A percentile compares a stretch with the other conserved stretches of the same genome.
phyloP scores from a whole-genome alignment of 2,329 filamentous ascomycete genomes.

The Chaetomium sp. region DNA sequence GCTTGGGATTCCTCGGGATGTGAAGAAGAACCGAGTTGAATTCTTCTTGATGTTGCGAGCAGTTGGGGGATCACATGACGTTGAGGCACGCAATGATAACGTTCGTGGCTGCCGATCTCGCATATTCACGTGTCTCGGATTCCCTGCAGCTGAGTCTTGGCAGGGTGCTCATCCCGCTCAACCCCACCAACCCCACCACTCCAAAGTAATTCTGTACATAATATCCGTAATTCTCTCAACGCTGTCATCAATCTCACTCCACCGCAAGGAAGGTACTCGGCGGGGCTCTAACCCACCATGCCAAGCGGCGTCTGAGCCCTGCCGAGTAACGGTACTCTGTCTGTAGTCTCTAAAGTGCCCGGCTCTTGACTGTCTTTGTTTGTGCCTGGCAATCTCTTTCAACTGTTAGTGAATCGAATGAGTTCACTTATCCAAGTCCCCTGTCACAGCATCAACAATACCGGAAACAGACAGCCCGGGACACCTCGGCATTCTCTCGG shows the following conservation, averaged over 20 bases:
- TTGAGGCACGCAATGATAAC: constrained; percentile 1
- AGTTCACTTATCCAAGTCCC: not conserved
- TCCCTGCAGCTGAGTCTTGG: constrained; percentile 16
- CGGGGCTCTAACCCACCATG: not conserved
- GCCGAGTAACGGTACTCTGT: not conserved
- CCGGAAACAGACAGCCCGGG: not conserved
- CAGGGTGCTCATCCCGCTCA: constrained; percentile 6
- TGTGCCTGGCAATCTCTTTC: not conserved
- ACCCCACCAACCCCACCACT: constrained; percentile 10
- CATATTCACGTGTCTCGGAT: not conserved
- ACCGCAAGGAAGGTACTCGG: not conserved
- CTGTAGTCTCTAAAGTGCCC: too few relatives aligned
- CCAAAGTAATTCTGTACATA: not conserved
- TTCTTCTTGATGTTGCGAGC: not conserved
- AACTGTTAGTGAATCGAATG: too few relatives aligned
- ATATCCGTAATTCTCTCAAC: not conserved
- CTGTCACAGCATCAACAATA: not conserved
- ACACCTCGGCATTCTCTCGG: not conserved
- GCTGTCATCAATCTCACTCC: not conserved
- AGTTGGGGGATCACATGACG: not conserved
- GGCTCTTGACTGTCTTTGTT: not conserved
- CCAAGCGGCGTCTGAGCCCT: not conserved
- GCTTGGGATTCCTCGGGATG: constrained; percentile 25
- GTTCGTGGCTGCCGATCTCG: too few relatives aligned
- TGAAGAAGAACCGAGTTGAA: constrained; percentile 22